These are phyloP conservation scores for Alopecurus myosuroides DNA, from an alignment of 176 grass and related monocot species.

Conservation along the genomic window DNA sequence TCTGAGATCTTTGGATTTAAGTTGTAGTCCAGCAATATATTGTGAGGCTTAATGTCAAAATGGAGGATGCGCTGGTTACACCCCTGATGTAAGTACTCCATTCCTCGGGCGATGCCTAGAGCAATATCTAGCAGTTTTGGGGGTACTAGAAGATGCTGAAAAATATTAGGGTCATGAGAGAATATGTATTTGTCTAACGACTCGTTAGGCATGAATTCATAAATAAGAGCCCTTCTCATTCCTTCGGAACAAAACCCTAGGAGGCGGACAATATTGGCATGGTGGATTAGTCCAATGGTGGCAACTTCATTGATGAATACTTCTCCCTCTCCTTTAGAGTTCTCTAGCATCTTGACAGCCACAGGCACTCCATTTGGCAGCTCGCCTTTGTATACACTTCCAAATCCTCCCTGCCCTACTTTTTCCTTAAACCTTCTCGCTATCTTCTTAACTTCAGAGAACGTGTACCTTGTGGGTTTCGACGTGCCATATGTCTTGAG, in stretches of 20 bases:
- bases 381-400: not conserved
- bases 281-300: not conserved
- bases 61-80: not conserved
- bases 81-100: not conserved
- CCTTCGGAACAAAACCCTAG: not conserved
- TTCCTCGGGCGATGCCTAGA: not conserved
- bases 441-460: not conserved
- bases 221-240: not conserved
- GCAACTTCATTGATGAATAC: not conserved
- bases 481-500: not conserved
- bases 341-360: not conserved
- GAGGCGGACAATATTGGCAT: not conserved
- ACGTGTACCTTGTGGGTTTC: not conserved
- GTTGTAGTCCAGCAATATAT: not conserved
- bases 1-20: not conserved
- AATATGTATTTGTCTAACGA: not conserved
- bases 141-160: not conserved
- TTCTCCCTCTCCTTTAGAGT: not conserved
- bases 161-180: not conserved
- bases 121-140: not conserved
- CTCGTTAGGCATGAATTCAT: not conserved
- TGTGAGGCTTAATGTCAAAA: not conserved
- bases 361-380: not conserved
- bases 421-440: not conserved
- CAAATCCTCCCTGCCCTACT: not conserved